Conservation (phyloP, 228 moss, liverwort and hornwort genomes). For the Sphagnum magellanicum region DNA sequence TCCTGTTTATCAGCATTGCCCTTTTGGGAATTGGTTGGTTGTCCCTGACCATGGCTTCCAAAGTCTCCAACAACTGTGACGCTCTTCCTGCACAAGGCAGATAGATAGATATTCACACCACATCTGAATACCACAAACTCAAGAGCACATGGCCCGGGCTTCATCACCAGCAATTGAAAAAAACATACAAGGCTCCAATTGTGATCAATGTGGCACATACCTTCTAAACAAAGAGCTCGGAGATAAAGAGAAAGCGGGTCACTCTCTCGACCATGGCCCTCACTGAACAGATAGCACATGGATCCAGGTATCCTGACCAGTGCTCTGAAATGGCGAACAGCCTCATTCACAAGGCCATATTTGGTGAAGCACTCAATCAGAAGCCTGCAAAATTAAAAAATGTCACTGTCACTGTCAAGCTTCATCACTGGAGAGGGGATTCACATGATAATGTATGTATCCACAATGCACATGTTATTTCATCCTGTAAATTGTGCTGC, state of each 20-base stretch:
- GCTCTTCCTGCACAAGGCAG: conserved; percentile 52
- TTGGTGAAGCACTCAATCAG: conserved; percentile 89
- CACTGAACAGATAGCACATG: conserved; percentile 44
- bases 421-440: background rate
- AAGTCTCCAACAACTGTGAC: conserved; percentile 61
- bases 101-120: too few relatives aligned
- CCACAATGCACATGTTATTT: too few relatives aligned
- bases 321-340: conserved; percentile 89
- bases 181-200: too few relatives aligned
- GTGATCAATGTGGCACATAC: conserved; percentile 18
- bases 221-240: conserved; percentile 76
- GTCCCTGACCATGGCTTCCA: conserved; percentile 81
- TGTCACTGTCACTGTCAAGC: background rate
- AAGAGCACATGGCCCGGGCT: background rate
- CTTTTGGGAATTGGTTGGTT: conserved; percentile 61
- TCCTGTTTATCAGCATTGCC: conserved; percentile 76
- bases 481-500: too few relatives aligned
- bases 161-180: background rate
- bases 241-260: conserved; percentile 89
- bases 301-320: conserved; percentile 61
- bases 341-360: conserved; percentile 75
- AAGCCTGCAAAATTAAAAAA: conserved; percentile 48
- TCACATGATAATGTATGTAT: background rate
- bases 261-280: conserved; percentile 56
- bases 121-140: conserved; percentile 12